Evolutionary conservation across 1,284 basidiomycete genomes (phyloP).

Genomic region (Gymnopus androsaceus): DNA sequence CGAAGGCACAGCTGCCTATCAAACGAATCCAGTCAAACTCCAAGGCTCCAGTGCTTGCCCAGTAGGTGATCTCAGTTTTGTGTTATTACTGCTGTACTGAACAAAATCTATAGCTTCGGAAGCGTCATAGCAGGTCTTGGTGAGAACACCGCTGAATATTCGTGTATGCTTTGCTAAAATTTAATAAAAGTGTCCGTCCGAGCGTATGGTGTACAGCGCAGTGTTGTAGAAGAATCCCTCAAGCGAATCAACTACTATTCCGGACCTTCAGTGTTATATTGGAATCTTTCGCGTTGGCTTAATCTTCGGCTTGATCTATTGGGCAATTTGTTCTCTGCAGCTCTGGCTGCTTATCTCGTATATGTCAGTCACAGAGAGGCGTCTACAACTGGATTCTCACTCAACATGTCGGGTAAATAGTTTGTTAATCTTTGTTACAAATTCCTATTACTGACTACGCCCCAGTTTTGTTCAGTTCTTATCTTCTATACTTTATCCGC

Average conservation of each 20-base stretch:
- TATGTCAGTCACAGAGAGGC: conserved; percentile 33
- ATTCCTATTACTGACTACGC: not conserved
- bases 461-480: conserved; percentile 51
- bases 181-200: conserved; percentile 31
- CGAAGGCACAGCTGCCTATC: conserved; percentile 62
- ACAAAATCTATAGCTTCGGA: conserved; percentile 55
- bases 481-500: conserved; percentile 57
- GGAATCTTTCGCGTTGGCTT: conserved; percentile 53
- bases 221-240: conserved; percentile 39
- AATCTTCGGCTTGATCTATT: conserved; percentile 45
- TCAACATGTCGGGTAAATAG: conserved; percentile 32
- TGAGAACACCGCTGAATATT: too few species aligned
- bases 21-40: conserved; percentile 67
- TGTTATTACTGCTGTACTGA: not conserved
- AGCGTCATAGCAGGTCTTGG: conserved; percentile 68
- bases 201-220: conserved; percentile 45
- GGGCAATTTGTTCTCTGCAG: conserved; percentile 40
- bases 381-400: conserved; percentile 42
- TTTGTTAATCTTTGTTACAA: not conserved
- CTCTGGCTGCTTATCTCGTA: conserved; percentile 42
- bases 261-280: conserved; percentile 40
- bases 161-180: not conserved
- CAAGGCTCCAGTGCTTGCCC: conserved; percentile 56
- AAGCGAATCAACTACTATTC: conserved; percentile 41
- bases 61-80: conserved; percentile 26